Evolutionary conservation across 2,329 filamentous ascomycete genomes (phyloP).

Genomic region (Phaeosphaeriaceae sp.): DNA sequence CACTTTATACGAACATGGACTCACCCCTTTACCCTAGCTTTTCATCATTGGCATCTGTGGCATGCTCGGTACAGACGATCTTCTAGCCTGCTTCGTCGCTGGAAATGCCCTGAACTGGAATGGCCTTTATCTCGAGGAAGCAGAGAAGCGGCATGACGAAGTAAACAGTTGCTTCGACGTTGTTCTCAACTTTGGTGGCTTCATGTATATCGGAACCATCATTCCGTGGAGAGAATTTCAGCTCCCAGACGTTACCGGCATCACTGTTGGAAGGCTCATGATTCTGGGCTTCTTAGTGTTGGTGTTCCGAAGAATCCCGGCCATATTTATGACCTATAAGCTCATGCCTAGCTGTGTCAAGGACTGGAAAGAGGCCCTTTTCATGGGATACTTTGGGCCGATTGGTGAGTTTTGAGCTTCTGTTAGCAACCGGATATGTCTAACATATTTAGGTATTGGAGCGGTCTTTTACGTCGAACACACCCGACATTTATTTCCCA

Average conservation of each 20-base stretch:
- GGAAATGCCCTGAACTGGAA: conserved; percentile 68
- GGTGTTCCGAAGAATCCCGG: conserved; percentile 63
- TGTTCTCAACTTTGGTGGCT: conserved; percentile 65
- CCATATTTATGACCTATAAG: conserved; percentile 61
- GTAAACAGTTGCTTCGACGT: conserved; percentile 66
- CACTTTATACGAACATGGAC: background rate
- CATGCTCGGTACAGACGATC: conserved; percentile 64
- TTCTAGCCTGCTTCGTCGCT: conserved; percentile 66
- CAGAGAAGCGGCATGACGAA: conserved; percentile 63
- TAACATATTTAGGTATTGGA: conserved; percentile 42
- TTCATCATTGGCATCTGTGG: conserved; percentile 66
- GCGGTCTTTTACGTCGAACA: conserved; percentile 56
- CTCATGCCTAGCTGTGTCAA: conserved; percentile 60
- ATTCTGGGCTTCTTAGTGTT: conserved; percentile 61
- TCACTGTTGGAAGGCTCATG: conserved; percentile 59
- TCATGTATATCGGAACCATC: conserved; percentile 64
- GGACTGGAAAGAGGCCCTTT: conserved; percentile 63
- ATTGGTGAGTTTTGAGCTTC: conserved; percentile 34
- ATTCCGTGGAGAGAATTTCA: conserved; percentile 64
- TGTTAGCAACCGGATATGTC: background rate
- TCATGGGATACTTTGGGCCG: conserved; percentile 64
- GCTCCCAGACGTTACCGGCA: conserved; percentile 59
- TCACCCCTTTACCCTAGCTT: conserved; percentile 50
- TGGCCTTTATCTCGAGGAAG: conserved; percentile 62
- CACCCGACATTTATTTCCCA: conserved; percentile 52